phyloP scores from a whole-genome alignment of 768 basidiomycete species.

The Aureoboletus auriporus region DNA sequence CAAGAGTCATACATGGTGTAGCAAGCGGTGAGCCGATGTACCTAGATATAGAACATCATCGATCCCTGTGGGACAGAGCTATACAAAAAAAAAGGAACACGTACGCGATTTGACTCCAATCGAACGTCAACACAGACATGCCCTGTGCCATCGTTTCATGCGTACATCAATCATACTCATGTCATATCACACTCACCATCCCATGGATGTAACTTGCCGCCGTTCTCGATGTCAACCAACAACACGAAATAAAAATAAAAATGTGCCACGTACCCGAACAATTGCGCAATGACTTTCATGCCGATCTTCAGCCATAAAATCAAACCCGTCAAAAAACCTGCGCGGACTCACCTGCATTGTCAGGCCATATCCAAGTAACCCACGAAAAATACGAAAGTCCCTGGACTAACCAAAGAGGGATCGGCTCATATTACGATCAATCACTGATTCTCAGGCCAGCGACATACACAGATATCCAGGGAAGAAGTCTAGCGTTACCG shows the following conservation, averaged over 20 bases:
- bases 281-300: slow-evolving; percentile 38
- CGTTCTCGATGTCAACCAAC: slow-evolving; percentile 1
- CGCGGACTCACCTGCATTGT: slow-evolving; percentile 40
- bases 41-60: slow-evolving; percentile 7
- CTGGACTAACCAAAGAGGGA: slow-evolving; percentile 30
- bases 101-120: slow-evolving; percentile 66
- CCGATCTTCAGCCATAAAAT: not conserved
- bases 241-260: not conserved
- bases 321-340: slow-evolving; percentile 5
- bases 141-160: slow-evolving; percentile 28
- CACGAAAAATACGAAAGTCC: slow-evolving; percentile 56
- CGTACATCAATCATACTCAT: not conserved
- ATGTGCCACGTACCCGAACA: slow-evolving; percentile 39
- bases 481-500: slow-evolving; percentile 33
- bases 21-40: slow-evolving; percentile 51
- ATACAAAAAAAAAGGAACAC: slow-evolving; percentile 9
- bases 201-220: slow-evolving; percentile 36
- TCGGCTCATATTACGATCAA: not conserved
- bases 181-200: slow-evolving; percentile 32
- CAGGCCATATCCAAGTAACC: slow-evolving; percentile 53
- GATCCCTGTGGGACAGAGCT: not conserved
- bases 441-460: too few relatives aligned
- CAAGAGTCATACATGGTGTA: slow-evolving; percentile 48
- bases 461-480: slow-evolving; percentile 43
- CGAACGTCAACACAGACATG: slow-evolving; percentile 75